These are phyloP conservation scores for Mortierella sp. DNA, from an alignment of 371 early-diverging fungal genomes.

Conservation along the genomic window DNA sequence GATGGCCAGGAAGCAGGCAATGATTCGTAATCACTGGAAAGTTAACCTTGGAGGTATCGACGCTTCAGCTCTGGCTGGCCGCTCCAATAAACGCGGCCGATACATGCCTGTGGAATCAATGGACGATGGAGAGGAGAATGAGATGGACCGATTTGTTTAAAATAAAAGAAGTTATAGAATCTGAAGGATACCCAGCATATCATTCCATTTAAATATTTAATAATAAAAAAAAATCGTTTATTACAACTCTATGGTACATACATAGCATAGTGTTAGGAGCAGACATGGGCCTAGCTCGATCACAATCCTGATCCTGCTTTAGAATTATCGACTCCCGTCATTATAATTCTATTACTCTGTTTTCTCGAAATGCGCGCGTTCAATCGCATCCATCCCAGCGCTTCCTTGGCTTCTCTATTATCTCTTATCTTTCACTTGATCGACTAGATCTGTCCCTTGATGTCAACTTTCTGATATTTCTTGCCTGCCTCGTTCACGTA, in stretches of 20 bases:
- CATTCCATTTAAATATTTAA: background rate
- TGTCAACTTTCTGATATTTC: conserved; percentile 79
- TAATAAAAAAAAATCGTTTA: background rate
- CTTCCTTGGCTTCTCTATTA: background rate
- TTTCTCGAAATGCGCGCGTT: background rate
- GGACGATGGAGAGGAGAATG: conserved; percentile 27
- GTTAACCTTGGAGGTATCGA: conserved; percentile 27
- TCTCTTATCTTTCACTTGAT: background rate
- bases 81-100: conserved; percentile 1
- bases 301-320: too few species aligned
- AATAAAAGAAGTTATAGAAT: background rate
- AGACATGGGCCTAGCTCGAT: too few species aligned
- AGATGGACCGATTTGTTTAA: conserved; percentile 39
- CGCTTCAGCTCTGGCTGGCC: conserved; percentile 3
- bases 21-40: conserved; percentile 45
- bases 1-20: conserved; percentile 2
- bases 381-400: background rate
- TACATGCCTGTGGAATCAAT: conserved; percentile 29
- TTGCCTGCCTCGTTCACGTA: conserved; percentile 64
- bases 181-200: conserved; percentile 1
- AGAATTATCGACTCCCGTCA: too few species aligned
- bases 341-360: background rate
- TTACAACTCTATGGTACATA: background rate
- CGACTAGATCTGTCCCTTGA: conserved; percentile 77
- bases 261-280: too few species aligned